Conservation (phyloP, 306 rosid genomes). For the Argentina anserina region DNA sequence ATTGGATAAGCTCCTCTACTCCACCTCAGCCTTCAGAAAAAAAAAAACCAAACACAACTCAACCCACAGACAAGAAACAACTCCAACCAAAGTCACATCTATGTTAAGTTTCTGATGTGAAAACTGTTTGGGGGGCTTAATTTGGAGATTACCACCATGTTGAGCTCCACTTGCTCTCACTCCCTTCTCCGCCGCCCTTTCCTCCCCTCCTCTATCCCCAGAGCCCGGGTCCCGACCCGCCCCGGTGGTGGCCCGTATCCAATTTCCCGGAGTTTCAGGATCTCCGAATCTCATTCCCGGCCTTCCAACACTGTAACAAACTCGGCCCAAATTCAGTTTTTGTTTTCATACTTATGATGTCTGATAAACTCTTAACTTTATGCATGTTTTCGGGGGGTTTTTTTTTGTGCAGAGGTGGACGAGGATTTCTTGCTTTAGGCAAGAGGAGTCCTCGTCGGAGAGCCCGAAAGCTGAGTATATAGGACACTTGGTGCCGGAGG, state of each 20-base stretch:
- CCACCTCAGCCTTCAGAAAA: not conserved
- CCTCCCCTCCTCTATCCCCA: slow-evolving; percentile 33
- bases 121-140: slow-evolving; percentile 2
- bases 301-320: slow-evolving; percentile 37
- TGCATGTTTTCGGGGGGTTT: not conserved
- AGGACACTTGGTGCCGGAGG: slow-evolving; percentile 37
- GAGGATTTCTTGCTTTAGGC: slow-evolving; percentile 68
- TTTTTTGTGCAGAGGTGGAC: slow-evolving; percentile 54
- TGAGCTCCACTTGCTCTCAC: slow-evolving; percentile 53
- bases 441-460: slow-evolving; percentile 55
- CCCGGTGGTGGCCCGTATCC: slow-evolving; percentile 29
- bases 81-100: not conserved
- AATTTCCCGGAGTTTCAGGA: slow-evolving; percentile 49
- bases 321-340: not conserved
- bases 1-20: not conserved
- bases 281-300: slow-evolving; percentile 47
- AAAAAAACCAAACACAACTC: not conserved
- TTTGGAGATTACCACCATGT: slow-evolving; percentile 40
- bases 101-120: slow-evolving; percentile 23
- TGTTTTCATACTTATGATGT: not conserved
- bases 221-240: slow-evolving; percentile 41
- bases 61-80: not conserved
- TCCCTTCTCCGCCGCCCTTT: slow-evolving; percentile 48
- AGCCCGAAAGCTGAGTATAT: slow-evolving; percentile 41
- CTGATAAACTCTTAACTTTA: not conserved